Evolutionary conservation across 1,284 basidiomycete species (phyloP), one percentile per base, ranked within the genome.

Genomic region (Apiotrichum domesticum): DNA sequence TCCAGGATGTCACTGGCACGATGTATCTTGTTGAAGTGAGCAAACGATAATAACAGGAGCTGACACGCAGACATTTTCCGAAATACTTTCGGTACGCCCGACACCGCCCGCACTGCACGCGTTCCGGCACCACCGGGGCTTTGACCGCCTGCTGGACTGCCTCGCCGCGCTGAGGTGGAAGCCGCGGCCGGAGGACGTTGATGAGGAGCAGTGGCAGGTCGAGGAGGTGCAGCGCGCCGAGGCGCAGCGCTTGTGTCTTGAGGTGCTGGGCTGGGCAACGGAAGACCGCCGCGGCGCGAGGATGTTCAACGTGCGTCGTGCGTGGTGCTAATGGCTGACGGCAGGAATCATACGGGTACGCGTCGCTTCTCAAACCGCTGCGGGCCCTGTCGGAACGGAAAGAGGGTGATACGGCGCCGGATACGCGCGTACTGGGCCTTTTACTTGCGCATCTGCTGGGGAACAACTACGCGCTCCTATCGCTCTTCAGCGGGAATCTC

Each of bases 11-110:
- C 45, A 35, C 47, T 13, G 51, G 46, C 1, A 58, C 56, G 15
- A 73, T 75, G 72, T 57, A 64, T 42, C 63, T 66, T 47, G 69
- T 73, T 13, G 71, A 72, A 61, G 73, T 73, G 50, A 50, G 71
- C 60, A 40, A n/a, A 43, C 15, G 14, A 32, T 5, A 14, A 29
- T 29, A 2, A 7, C 11, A 35, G 9, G 21, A 0, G 29, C 54
- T 64, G 51, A 61, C 47, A 29, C 14, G 34, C 51, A 73, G 73
- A 67, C 58, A 2, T 67, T 75, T 54, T 71, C 71, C 8, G 68
- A 72, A 43, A 41, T 75, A n/a, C 56, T 68, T 6, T 63, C 66
- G 0, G 52, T 71, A 4, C 66, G 62, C 4, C 41, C 54, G 1
- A 61, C 56, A 11, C 55, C 55, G 8, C 49, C 62, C 6, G 55